Evolutionary conservation across 1,284 basidiomycete species (phyloP), one percentile per base, ranked within the genome.

Genomic region (Boletellus deceptivus): DNA sequence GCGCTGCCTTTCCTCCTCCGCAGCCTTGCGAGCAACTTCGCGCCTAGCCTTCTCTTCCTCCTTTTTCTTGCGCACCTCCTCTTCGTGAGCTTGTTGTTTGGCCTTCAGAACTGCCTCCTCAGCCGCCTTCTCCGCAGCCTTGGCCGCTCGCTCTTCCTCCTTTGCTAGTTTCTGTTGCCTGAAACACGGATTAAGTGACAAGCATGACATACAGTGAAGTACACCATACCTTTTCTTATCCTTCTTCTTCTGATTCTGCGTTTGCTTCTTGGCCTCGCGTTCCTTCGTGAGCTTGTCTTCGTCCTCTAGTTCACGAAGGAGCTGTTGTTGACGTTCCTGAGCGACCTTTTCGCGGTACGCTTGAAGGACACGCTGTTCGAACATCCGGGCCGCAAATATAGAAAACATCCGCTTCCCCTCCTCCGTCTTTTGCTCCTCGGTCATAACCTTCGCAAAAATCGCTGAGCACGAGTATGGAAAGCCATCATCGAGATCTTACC

Each of bases 321-420:
- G 77, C 62, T 95, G 91, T 53, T 86, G 75, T 70, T 94, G 92
- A 60, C 91, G 82, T 69, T 94, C 91, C 67, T 92, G 90, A 18
- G 93, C 92, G n/a, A 95, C 88, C 61, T 86, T 86, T 73, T 95
- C 93, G 49, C 91, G 85, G 68, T 93, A 96, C 6, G 93, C 91
- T 59, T 93, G 87, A 48, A 98, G 82, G 36, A 98, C 96, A 24
- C 96, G 86, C 72, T 98, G 94, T 75, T 99, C 96, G 69, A 99
- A 98, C 93, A 98, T 97, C 50, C 97, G 86, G 36, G 96, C 96
- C n/a, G 96, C 96, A 68, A 98, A 99, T 72, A 99, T 98, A 59
- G 94, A 94, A 77, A 99, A 99, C 96, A 99, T 99, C 49, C 93
- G 85, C 70, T 95, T 93, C 61, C 96, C 96, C 73, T 99, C 96